Conservation (phyloP, 495 filamentous ascomycete genomes). For the Talaromyces stipitatus region DNA sequence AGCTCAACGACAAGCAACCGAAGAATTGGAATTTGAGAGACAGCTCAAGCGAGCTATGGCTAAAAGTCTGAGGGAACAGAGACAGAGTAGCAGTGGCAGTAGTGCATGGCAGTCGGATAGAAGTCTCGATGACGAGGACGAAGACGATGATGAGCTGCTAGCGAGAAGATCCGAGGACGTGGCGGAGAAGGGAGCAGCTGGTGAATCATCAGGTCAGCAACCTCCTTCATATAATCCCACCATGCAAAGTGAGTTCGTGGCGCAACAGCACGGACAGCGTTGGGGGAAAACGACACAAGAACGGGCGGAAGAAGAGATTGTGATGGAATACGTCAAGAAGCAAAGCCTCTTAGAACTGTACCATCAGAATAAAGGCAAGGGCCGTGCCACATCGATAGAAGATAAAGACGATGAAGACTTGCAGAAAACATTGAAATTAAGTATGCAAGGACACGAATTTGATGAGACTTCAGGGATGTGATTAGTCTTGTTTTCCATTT, state of each 20-base stretch:
- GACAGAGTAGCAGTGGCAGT: background rate
- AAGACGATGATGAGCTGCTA: background rate
- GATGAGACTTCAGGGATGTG: too few relatives aligned
- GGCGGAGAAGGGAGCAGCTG: constrained; percentile 9
- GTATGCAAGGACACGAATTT: background rate
- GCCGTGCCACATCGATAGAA: background rate
- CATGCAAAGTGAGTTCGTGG: constrained; percentile 34
- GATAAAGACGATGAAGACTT: background rate
- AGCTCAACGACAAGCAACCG: constrained; percentile 16
- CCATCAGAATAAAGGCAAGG: constrained; percentile 16
- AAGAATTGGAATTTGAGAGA: constrained; percentile 5
- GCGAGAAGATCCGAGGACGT: constrained; percentile 15
- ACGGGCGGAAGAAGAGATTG: constrained; percentile 60
- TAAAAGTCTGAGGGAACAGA: background rate
- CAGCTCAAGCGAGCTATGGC: background rate
- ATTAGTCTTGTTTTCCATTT: too few relatives aligned
- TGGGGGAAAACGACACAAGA: constrained; percentile 25
- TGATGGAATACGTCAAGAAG: constrained; percentile 67
- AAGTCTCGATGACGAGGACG: background rate
- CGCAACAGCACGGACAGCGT: too few relatives aligned
- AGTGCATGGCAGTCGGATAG: background rate
- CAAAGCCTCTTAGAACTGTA: constrained; percentile 64
- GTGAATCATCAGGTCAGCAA: constrained; percentile 13
- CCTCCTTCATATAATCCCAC: constrained; percentile 32
- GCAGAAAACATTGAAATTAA: background rate